These are phyloP conservation scores for Eucalyptus marginata DNA, from an alignment of 345 rosid genomes.

Conservation along the genomic window DNA sequence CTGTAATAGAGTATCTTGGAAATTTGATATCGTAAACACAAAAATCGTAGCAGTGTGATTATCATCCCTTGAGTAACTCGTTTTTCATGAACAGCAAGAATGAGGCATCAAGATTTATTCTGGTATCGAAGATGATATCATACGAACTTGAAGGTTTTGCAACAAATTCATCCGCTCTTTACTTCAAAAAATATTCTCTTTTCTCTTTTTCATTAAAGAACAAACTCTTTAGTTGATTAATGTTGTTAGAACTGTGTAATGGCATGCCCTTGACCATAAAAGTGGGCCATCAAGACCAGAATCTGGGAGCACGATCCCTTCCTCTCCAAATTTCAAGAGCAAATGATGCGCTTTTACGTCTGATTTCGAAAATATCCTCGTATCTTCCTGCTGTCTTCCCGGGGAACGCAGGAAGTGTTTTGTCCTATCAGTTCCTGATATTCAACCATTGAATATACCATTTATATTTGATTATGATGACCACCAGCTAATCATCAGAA, in stretches of 20 bases:
- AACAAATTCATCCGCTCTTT: neutral
- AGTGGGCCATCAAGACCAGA: neutral
- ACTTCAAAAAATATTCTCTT: neutral
- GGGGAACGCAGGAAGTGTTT: neutral
- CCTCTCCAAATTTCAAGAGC: neutral
- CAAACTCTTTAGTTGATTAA: neutral
- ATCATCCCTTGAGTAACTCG: neutral
- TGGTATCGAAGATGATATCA: neutral
- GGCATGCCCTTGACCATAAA: neutral
- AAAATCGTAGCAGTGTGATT: neutral
- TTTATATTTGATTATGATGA: too few species aligned
- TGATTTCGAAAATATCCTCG: neutral
- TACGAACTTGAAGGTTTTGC: neutral
- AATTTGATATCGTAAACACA: neutral
- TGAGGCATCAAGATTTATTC: neutral
- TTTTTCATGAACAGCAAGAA: neutral
- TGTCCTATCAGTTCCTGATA: neutral
- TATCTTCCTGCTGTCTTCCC: neutral
- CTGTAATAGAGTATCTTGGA: neutral
- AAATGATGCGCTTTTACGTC: neutral
- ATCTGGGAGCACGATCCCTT: neutral
- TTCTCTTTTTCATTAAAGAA: neutral
- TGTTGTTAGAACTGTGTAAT: neutral
- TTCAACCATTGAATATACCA: neutral
- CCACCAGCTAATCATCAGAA: neutral